These are phyloP conservation scores for Claviceps purpurea DNA, from an alignment of 2,329 filamentous ascomycete species.

Conservation along the genomic window DNA sequence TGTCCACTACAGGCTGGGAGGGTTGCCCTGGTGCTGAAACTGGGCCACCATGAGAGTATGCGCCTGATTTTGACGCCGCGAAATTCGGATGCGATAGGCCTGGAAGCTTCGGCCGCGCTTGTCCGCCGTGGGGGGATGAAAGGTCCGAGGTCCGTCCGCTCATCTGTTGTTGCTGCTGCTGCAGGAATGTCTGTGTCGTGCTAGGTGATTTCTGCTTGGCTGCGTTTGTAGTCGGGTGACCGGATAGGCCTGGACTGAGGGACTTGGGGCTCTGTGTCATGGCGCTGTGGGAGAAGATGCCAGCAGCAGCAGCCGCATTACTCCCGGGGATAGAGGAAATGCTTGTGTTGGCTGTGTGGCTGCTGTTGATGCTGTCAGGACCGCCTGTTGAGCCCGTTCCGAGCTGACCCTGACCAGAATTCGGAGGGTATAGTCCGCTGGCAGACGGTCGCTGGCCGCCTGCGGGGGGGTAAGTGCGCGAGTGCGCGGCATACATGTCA, in stretches of 20 bases:
- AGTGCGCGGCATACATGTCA: conserved; percentile 44
- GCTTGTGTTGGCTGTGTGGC: conserved; percentile 35
- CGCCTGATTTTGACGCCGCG: conserved; percentile 16
- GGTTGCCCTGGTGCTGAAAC: conserved; percentile 28
- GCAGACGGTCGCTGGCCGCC: conserved; percentile 33
- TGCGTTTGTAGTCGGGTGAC: conserved; percentile 37
- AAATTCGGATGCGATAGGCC: conserved; percentile 24
- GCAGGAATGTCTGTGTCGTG: conserved; percentile 50
- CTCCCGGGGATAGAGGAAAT: conserved; percentile 34
- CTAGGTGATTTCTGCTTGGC: conserved; percentile 52
- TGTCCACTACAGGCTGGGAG: conserved; percentile 41
- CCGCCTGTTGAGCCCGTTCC: conserved; percentile 39
- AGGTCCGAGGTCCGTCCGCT: conserved; percentile 42
- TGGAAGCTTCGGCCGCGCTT: conserved; percentile 24
- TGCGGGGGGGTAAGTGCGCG: conserved; percentile 69
- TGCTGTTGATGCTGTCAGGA: conserved; percentile 27
- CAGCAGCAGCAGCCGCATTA: conserved; percentile 34
- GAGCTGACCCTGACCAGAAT: conserved; percentile 37
- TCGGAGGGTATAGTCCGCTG: conserved; percentile 49
- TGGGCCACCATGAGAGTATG: conserved; percentile 16
- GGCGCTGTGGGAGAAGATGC: conserved; percentile 55
- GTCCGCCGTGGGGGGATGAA: conserved; percentile 37
- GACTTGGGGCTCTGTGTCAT: conserved; percentile 85
- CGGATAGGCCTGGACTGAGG: conserved; percentile 50
- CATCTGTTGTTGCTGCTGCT: conserved; percentile 32